A percentile compares a stretch with the other conserved stretches of the same genome.
phyloP scores from a whole-genome alignment of 495 filamentous ascomycete genomes.

The Xanthoparmelia taractica region DNA sequence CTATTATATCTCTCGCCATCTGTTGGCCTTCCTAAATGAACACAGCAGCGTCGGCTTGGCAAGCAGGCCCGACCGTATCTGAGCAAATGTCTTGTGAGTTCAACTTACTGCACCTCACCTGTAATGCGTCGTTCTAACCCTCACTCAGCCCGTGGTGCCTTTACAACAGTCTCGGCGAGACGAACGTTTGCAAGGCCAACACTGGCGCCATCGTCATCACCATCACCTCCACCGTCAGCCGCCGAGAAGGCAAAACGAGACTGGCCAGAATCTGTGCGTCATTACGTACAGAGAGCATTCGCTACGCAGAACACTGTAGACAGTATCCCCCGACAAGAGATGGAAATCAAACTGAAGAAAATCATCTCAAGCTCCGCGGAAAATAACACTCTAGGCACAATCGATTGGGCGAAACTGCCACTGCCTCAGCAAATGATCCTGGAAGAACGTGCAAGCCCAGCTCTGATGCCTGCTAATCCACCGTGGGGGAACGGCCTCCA shows the following conservation, averaged over 20 bases:
- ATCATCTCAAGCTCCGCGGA: slow-evolving; percentile 77
- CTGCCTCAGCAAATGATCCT: slow-evolving; percentile 83
- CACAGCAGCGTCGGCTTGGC: slow-evolving; percentile 9
- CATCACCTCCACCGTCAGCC: slow-evolving; percentile 25
- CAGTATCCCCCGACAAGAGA: slow-evolving; percentile 58
- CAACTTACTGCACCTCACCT: slow-evolving; percentile 5
- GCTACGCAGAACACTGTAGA: slow-evolving; percentile 58
- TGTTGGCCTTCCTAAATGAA: slow-evolving; percentile 4
- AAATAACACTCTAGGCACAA: slow-evolving; percentile 53
- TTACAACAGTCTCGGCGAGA: slow-evolving; percentile 31
- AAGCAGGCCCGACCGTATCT: slow-evolving; percentile 3
- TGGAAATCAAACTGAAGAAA: slow-evolving; percentile 76
- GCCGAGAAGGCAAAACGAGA: slow-evolving; percentile 48
- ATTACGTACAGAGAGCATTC: slow-evolving; percentile 80
- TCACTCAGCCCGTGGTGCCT: slow-evolving; percentile 18
- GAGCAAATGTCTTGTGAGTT: slow-evolving; percentile 16
- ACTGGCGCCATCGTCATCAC: slow-evolving; percentile 17
- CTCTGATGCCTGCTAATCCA: slow-evolving; percentile 30
- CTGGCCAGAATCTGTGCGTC: slow-evolving; percentile 68
- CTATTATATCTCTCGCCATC: background rate
- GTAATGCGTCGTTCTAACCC: slow-evolving; percentile 4
- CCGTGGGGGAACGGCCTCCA: slow-evolving; percentile 28
- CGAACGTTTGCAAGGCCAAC: slow-evolving; percentile 31
- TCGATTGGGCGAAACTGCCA: slow-evolving; percentile 76
- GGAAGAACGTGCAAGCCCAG: slow-evolving; percentile 52